phyloP scores from a whole-genome alignment of 306 rosid species.

The Styphnolobium japonicum region DNA sequence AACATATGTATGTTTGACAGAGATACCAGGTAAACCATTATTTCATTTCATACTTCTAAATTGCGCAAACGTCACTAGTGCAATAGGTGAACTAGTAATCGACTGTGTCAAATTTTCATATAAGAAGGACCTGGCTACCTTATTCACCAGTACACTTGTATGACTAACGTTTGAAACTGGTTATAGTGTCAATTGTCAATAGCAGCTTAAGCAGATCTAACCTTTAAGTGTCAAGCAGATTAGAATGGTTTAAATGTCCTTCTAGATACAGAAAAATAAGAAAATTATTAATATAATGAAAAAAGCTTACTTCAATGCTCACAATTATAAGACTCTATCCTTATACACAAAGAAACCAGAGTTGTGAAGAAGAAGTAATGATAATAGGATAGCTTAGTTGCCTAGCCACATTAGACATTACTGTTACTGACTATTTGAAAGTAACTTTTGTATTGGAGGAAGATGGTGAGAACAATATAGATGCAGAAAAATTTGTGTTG shows the following conservation, averaged over 20 bases:
- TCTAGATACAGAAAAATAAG: not conserved
- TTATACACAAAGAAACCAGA: conserved; percentile 40
- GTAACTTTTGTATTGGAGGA: conserved; percentile 31
- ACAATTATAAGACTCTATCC: conserved; percentile 23
- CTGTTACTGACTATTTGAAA: conserved; percentile 16
- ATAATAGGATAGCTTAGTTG: not conserved
- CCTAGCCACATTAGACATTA: conserved; percentile 6
- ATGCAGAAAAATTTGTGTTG: conserved; percentile 39
- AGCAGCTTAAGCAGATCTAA: too few relatives aligned
- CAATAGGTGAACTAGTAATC: too few relatives aligned
- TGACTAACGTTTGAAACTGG: too few relatives aligned
- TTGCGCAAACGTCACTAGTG: too few relatives aligned
- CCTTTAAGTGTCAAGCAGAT: not conserved
- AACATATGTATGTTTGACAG: too few relatives aligned
- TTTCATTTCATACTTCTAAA: too few relatives aligned
- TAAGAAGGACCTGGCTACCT: too few relatives aligned
- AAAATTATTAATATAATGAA: not conserved
- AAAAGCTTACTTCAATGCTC: conserved; percentile 23
- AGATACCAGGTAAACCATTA: too few relatives aligned
- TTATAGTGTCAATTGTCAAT: too few relatives aligned
- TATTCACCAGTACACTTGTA: too few relatives aligned
- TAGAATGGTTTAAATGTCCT: not conserved
- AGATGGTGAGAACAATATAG: conserved; percentile 39
- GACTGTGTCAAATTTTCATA: too few relatives aligned
- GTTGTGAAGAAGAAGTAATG: conserved; percentile 13